Evolutionary conservation across 2,329 filamentous ascomycete genomes (phyloP).

Genomic region (Pseudogymnoascus sp.): DNA sequence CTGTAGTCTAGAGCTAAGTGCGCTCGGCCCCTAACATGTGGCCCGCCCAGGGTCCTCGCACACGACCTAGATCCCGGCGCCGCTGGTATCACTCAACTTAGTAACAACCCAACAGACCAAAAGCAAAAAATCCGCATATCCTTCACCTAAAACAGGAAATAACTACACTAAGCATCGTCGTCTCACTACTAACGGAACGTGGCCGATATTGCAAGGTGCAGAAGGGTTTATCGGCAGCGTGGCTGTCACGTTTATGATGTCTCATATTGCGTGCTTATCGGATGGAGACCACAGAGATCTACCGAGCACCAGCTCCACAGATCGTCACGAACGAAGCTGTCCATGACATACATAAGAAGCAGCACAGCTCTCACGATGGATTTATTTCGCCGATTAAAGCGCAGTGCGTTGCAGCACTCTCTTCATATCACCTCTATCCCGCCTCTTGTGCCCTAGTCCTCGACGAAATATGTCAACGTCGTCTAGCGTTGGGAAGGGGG

Average conservation of each 20-base stretch:
- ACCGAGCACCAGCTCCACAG: background rate
- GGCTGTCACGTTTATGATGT: slow-evolving; percentile 5
- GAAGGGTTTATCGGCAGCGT: background rate
- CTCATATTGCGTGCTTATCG: slow-evolving; percentile 8
- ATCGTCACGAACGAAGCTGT: background rate
- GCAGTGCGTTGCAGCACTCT: background rate
- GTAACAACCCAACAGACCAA: background rate
- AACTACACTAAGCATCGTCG: background rate
- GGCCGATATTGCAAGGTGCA: background rate
- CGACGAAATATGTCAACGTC: background rate
- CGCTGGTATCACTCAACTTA: background rate
- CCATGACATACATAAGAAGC: background rate
- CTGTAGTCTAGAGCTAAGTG: background rate
- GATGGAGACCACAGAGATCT: background rate
- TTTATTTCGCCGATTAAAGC: background rate
- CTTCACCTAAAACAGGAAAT: background rate
- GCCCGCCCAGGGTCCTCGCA: background rate
- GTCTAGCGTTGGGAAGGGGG: background rate
- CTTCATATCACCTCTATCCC: background rate
- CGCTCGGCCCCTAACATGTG: background rate
- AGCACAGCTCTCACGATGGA: background rate
- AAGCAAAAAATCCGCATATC: background rate
- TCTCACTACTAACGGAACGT: background rate
- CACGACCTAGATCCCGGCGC: background rate
- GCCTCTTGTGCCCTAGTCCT: background rate